These are phyloP conservation scores for Acmispon strigosus DNA, from an alignment of 306 rosid species.

Conservation along the genomic window DNA sequence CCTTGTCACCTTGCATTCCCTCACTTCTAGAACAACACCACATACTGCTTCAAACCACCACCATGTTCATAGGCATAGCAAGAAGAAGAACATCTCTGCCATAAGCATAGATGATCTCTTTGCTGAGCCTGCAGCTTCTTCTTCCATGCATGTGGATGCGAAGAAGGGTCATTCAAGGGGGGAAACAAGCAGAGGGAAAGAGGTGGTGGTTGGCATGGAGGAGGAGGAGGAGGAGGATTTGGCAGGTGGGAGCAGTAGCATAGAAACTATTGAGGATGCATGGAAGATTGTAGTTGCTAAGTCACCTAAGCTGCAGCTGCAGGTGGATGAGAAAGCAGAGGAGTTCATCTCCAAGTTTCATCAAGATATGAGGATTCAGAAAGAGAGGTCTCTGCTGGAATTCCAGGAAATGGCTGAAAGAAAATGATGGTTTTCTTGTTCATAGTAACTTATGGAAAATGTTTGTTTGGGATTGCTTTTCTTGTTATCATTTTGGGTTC, in stretches of 20 bases:
- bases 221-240: not conserved
- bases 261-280: constrained; percentile 33
- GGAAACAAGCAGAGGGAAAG: constrained; percentile 29
- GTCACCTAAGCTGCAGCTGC: constrained; percentile 22
- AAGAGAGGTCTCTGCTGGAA: constrained; percentile 38
- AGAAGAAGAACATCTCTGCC: constrained; percentile 27
- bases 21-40: constrained; percentile 15
- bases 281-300: constrained; percentile 33
- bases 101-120: constrained; percentile 60
- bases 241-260: not conserved
- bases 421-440: not conserved
- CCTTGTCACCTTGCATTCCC: constrained; percentile 18
- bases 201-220: not conserved
- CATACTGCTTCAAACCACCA: constrained; percentile 19
- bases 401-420: constrained; percentile 18
- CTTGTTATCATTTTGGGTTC: not conserved
- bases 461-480: not conserved
- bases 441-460: not conserved
- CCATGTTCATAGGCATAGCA: not conserved
- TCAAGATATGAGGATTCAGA: constrained; percentile 41
- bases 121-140: constrained; percentile 10
- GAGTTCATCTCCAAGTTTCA: constrained; percentile 56
- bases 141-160: not conserved
- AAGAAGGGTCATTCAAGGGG: constrained; percentile 7
- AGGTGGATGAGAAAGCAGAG: constrained; percentile 41